Evolutionary conservation across 805 yeast species (phyloP), one percentile per base, ranked within the genome.

Genomic region (Tetrapisispora fleetii): DNA sequence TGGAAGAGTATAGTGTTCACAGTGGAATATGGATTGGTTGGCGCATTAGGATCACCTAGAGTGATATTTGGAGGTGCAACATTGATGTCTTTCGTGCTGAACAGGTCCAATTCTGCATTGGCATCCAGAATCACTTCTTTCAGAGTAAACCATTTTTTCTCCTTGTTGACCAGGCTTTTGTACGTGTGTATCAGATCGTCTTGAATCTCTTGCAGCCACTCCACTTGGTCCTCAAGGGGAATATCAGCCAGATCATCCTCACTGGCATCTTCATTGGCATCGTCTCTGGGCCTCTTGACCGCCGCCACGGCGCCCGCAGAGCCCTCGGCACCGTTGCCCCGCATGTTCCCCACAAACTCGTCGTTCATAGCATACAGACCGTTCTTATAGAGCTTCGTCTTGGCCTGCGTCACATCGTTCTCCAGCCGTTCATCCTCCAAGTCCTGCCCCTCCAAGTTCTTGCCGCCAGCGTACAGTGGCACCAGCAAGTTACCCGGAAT

Each of bases 91-190:
- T 53, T 54, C 17, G 57, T 51, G 42, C 65, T 60, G 48, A 52
- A 63, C 27, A 65, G 50, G 53, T 65, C 69, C 37, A 64, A 50
- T 48, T 64, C 65, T 4, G 58, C 52, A 47, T 62, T 62, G 9
- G 69, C 67, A 40, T 64, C 67, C 10, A 65, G 49, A 33, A 65
- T 16, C 13, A 62, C 35, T 47, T 65, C 69, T 45, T 63, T 63
- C 21, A 60, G 48, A 11, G 57, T 41, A 36, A 64, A 64, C 69
- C 67, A 64, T 49, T 58, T 62, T 40, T 58, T 59, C 44, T 64
- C 64, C 28, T 53, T 50, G 21, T 53, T 50, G 9, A 56, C 49
- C 17, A 52, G 43, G 1, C 24, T n/a, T 13, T 46, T 44, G 47
- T 65, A 65, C 30, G 61, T 56, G 9, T 37, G 35, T 3, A 53